A percentile compares a stretch with the other conserved stretches of the same genome.
These are phyloP conservation scores for Scedosporium minutisporum DNA, from an alignment of 2,329 filamentous ascomycete genomes.

Conservation along the genomic window DNA sequence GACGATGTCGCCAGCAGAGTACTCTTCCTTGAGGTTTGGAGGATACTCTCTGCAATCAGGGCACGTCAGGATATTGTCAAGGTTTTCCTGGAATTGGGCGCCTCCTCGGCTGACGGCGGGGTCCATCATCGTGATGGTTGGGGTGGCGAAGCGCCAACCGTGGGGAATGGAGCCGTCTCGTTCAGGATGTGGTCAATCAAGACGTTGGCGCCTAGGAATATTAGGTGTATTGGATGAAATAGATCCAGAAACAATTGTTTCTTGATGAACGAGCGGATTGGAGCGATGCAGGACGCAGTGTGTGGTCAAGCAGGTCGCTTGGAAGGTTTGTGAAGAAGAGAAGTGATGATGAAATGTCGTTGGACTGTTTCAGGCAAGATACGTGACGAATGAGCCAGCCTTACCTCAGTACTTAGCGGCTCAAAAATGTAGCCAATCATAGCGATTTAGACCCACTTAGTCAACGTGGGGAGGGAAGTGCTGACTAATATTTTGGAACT, in stretches of 20 bases:
- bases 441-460: neutral
- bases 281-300: neutral
- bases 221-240: conserved; percentile 1
- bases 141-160: neutral
- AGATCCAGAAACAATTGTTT: neutral
- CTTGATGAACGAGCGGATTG: neutral
- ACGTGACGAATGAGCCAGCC: neutral
- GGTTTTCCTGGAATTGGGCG: conserved; percentile 62
- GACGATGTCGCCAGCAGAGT: conserved; percentile 84
- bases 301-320: neutral
- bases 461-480: neutral
- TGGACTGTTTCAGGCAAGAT: neutral
- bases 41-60: conserved; percentile 85
- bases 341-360: neutral
- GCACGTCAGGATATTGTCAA: conserved; percentile 79
- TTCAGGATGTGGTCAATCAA: neutral
- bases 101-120: conserved; percentile 19
- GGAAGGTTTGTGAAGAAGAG: neutral
- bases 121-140: conserved; percentile 9
- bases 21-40: conserved; percentile 89
- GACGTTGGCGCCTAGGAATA: neutral
- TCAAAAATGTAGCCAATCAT: neutral
- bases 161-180: neutral
- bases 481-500: neutral
- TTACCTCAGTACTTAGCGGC: neutral